These are phyloP conservation scores for Fusarium oxysporum DNA, from an alignment of 2,329 filamentous ascomycete species.

Conservation along the genomic window DNA sequence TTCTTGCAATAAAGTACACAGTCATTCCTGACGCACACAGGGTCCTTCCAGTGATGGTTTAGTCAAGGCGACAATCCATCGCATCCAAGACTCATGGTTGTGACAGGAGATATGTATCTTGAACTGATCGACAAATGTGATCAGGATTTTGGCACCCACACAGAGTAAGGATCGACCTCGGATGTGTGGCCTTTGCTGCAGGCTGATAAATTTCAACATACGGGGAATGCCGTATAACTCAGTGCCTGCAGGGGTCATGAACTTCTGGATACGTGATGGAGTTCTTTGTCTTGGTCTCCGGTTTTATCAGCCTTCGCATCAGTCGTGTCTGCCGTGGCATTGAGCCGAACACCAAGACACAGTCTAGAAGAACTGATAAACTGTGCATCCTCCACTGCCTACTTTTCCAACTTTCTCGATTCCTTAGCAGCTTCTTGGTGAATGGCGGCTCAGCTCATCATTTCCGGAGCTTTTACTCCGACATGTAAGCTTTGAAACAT, in stretches of 20 bases:
- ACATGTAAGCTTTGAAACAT: neutral
- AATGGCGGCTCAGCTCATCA: neutral
- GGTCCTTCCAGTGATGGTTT: slow-evolving; percentile 1
- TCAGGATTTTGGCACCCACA: neutral
- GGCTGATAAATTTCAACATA: neutral
- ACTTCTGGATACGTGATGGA: neutral
- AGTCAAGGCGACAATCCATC: neutral
- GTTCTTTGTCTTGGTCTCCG: neutral
- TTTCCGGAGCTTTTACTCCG: slow-evolving; percentile 29
- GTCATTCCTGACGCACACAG: neutral
- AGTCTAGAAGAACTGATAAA: neutral
- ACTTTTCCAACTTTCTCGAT: neutral
- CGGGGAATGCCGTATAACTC: neutral
- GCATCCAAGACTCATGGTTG: neutral
- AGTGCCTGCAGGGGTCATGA: neutral
- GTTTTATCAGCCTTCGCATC: neutral
- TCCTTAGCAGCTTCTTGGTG: neutral
- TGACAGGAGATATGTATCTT: slow-evolving; percentile 4
- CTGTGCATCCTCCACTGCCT: neutral
- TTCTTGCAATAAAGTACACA: accelerated
- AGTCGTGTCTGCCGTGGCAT: neutral
- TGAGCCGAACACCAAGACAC: neutral
- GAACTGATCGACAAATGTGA: slow-evolving; percentile 15
- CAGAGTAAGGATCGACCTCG: slow-evolving; percentile 18
- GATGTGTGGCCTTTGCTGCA: neutral